Conservation (phyloP, 306 rosid genomes). For the Morella rubra region DNA sequence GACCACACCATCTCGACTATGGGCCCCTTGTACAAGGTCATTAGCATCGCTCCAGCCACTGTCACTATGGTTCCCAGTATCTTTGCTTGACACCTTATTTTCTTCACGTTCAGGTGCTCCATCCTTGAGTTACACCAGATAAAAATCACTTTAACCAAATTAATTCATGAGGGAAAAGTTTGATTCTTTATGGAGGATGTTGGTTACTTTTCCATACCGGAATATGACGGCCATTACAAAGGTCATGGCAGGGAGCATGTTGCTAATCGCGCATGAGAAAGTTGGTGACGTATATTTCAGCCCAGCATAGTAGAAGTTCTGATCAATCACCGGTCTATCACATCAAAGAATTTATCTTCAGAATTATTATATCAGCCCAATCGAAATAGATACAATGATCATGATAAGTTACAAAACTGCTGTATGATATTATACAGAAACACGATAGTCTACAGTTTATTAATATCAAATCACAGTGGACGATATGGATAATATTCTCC, state of each 20-base stretch:
- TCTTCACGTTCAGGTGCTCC: constrained; percentile 78
- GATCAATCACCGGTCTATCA: constrained; percentile 91
- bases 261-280: constrained; percentile 91
- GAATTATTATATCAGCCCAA: neutral
- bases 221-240: constrained; percentile 75
- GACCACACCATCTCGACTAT: constrained; percentile 64
- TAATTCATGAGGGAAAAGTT: neutral
- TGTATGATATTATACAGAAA: no score
- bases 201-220: constrained; percentile 43
- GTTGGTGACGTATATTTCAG: constrained; percentile 84
- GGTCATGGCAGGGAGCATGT: constrained; percentile 91
- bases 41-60: constrained; percentile 83
- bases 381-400: neutral
- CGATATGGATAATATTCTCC: no score
- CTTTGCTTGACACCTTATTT: constrained; percentile 76
- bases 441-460: no score
- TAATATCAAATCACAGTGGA: no score
- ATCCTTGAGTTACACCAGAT: constrained; percentile 49
- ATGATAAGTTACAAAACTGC: neutral
- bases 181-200: neutral
- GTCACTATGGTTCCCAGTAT: constrained; percentile 71
- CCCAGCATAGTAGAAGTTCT: constrained; percentile 90
- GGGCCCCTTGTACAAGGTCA: constrained; percentile 89
- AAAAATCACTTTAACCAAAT: neutral
- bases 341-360: neutral